phyloP scores from a whole-genome alignment of 2,329 filamentous ascomycete genomes.

The Venturia effusa region DNA sequence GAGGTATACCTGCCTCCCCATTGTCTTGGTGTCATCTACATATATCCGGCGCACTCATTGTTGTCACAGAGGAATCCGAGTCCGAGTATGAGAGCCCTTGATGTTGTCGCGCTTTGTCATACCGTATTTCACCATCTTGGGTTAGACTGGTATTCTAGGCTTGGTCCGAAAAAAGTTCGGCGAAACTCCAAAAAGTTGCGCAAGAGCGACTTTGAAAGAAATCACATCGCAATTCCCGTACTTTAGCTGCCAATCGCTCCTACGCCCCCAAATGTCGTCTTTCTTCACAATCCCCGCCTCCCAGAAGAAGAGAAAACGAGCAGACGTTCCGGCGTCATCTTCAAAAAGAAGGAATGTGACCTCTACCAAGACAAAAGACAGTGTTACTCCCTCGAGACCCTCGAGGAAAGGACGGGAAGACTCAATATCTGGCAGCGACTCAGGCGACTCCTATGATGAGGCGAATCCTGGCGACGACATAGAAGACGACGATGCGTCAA shows the following conservation, averaged over 20 bases:
- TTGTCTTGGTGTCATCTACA: slow-evolving; percentile 4
- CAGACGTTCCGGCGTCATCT: slow-evolving; percentile 35
- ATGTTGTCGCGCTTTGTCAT: background rate
- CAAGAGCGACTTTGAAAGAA: background rate
- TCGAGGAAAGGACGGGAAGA: slow-evolving; percentile 45
- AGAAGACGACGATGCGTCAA: slow-evolving; percentile 29
- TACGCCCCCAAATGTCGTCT: slow-evolving; percentile 60
- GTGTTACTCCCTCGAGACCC: slow-evolving; percentile 18
- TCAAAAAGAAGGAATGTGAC: slow-evolving; percentile 48
- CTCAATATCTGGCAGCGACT: slow-evolving; percentile 79
- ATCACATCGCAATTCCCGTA: background rate
- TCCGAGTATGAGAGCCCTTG: background rate
- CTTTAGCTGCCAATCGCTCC: background rate
- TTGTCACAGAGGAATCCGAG: background rate
- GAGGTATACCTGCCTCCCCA: slow-evolving; percentile 11
- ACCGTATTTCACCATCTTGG: too few species aligned
- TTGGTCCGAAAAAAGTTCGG: background rate
- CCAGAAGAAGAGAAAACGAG: slow-evolving; percentile 81
- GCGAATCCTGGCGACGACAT: slow-evolving; percentile 24
- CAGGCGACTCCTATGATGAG: slow-evolving; percentile 50
- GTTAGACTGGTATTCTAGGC: background rate
- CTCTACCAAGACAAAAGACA: slow-evolving; percentile 30
- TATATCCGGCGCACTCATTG: background rate
- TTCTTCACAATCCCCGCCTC: slow-evolving; percentile 87
- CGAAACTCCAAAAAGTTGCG: too few species aligned